These are phyloP conservation scores for Syzygium jambos DNA, from an alignment of 345 rosid genomes.

Conservation along the genomic window DNA sequence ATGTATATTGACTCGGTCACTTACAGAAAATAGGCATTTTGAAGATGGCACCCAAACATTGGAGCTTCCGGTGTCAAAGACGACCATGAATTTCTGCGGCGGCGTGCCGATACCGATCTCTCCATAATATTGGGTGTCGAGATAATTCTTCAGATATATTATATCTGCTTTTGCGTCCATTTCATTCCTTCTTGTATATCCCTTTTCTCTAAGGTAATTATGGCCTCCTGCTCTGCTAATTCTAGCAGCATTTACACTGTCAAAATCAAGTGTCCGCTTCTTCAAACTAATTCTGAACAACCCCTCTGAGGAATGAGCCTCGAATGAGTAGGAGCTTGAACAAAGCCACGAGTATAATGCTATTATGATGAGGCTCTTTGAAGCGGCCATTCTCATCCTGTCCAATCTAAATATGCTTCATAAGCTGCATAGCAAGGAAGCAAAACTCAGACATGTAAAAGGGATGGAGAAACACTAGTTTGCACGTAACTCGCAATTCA, in stretches of 20 bases:
- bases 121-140: constrained; percentile 52
- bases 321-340: constrained; percentile 9
- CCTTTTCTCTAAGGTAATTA: background rate
- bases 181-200: background rate
- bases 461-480: background rate
- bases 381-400: background rate
- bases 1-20: constrained; percentile 1
- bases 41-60: constrained; percentile 69
- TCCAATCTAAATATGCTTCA: constrained; percentile 9
- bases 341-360: constrained; percentile 20
- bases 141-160: constrained; percentile 46
- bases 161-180: constrained; percentile 7
- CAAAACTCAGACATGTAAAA: background rate
- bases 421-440: background rate
- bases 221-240: constrained; percentile 2
- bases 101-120: constrained; percentile 60
- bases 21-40: constrained; percentile 44
- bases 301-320: constrained; percentile 13
- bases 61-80: constrained; percentile 57
- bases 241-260: constrained; percentile 23
- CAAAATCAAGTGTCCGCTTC: constrained; percentile 26
- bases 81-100: constrained; percentile 40
- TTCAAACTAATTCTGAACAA: constrained; percentile 33
- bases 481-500: background rate
- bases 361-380: background rate